Evolutionary conservation across 108 stramenopile genomes (phyloP).

Genomic region (Skeletonema tropicum): DNA sequence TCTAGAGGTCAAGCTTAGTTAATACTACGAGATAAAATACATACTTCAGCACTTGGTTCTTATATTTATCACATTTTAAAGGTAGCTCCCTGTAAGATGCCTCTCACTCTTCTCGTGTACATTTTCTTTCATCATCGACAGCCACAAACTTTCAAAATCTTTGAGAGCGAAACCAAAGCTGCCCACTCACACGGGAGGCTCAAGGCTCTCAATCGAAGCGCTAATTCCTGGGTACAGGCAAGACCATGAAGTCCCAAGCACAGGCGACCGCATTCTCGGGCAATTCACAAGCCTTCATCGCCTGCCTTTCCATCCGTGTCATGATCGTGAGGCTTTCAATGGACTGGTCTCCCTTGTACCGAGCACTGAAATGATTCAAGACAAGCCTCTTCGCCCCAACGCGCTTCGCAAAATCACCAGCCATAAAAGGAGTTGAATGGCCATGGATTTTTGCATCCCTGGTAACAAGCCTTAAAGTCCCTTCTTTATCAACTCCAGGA

Average conservation of each 20-base stretch:
- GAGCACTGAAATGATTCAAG: constrained; percentile 84
- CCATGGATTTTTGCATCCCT: constrained; percentile 82
- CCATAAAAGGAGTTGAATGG: constrained; percentile 86
- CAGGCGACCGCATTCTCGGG: constrained; percentile 66
- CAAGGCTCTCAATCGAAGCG: no score
- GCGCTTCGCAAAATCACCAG: constrained; percentile 72
- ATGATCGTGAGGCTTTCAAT: constrained; percentile 81
- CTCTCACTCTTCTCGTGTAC: no score
- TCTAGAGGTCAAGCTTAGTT: no score
- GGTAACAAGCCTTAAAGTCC: constrained; percentile 55
- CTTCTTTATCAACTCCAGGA: constrained; percentile 71
- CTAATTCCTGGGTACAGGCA: constrained; percentile 60
- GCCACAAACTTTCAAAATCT: no score
- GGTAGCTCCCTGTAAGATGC: no score
- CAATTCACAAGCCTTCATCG: constrained; percentile 73
- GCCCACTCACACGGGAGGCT: no score
- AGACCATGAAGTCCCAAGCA: constrained; percentile 87
- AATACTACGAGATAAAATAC: no score
- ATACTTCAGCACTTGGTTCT: no score
- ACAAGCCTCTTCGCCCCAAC: constrained; percentile 78
- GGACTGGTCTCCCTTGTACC: constrained; percentile 82
- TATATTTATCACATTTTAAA: no score
- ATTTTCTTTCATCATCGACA: no score
- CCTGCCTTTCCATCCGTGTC: constrained; percentile 83
- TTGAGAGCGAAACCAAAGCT: no score